These are phyloP conservation scores for Colletotrichum filicis DNA, from an alignment of 2,329 filamentous ascomycete genomes.

Conservation along the genomic window DNA sequence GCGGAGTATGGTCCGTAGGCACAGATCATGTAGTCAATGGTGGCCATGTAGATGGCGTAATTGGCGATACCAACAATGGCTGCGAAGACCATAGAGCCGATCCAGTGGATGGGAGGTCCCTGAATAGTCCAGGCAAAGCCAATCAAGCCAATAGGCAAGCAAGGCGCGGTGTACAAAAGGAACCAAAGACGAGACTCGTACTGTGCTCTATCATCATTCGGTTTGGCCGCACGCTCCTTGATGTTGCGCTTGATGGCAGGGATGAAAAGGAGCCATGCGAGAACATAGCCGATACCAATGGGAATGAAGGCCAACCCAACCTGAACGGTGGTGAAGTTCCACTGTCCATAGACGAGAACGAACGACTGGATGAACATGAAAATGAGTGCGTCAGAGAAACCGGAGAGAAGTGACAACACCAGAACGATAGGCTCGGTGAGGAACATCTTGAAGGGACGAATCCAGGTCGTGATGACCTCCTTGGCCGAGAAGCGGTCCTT, in stretches of 20 bases:
- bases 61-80: constrained; percentile 78
- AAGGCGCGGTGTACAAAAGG: constrained; percentile 70
- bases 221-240: constrained; percentile 60
- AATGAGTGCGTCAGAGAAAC: constrained; percentile 80
- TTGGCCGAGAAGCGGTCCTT: constrained; percentile 66
- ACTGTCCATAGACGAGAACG: constrained; percentile 73
- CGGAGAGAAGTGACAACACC: constrained; percentile 75
- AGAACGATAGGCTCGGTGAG: constrained; percentile 80
- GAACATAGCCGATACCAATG: constrained; percentile 73
- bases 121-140: constrained; percentile 77
- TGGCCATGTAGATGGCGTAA: constrained; percentile 80
- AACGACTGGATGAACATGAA: constrained; percentile 84
- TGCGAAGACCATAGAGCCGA: constrained; percentile 73
- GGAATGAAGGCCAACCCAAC: constrained; percentile 73
- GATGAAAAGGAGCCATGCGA: constrained; percentile 71
- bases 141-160: constrained; percentile 74
- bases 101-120: constrained; percentile 74
- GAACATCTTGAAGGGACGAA: constrained; percentile 78
- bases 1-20: constrained; percentile 80
- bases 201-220: constrained; percentile 68
- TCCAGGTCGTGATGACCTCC: constrained; percentile 68
- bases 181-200: constrained; percentile 76
- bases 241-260: constrained; percentile 66
- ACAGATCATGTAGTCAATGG: constrained; percentile 82
- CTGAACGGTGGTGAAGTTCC: constrained; percentile 67